Conservation (phyloP, 495 filamentous ascomycete genomes). For the Podospora anserina region DNA sequence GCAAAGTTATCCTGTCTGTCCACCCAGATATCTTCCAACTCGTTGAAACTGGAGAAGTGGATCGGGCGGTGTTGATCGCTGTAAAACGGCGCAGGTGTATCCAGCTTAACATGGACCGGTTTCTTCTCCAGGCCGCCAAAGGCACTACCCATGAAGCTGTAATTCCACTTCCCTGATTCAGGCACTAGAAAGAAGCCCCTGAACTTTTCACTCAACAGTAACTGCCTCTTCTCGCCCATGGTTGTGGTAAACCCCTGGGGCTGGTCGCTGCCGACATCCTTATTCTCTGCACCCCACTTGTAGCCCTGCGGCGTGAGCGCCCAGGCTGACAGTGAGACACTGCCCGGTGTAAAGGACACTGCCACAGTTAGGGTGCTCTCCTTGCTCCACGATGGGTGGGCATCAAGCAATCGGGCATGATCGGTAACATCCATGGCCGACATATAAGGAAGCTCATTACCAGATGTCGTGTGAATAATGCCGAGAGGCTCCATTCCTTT, state of each 20-base stretch:
- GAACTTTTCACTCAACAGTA: constrained; percentile 87
- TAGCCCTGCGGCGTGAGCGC: constrained; percentile 85
- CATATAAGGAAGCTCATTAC: constrained; percentile 95
- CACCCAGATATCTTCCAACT: constrained; percentile 87
- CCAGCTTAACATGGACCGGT: constrained; percentile 83
- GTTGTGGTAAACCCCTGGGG: constrained; percentile 87
- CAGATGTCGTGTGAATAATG: constrained; percentile 91
- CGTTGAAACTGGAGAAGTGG: constrained; percentile 92
- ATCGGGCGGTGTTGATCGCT: constrained; percentile 86
- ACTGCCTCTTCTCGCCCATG: constrained; percentile 94
- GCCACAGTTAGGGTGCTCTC: constrained; percentile 90
- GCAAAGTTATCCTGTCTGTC: constrained; percentile 85
- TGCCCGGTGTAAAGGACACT: constrained; percentile 97
- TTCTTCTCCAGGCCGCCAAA: constrained; percentile 89
- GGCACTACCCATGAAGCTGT: constrained; percentile 90
- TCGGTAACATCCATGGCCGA: constrained; percentile 90
- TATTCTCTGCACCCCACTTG: constrained; percentile 97
- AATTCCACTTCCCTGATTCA: constrained; percentile 92
- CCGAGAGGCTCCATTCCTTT: constrained; percentile 86
- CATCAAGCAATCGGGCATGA: constrained; percentile 82
- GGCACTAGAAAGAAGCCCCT: constrained; percentile 94
- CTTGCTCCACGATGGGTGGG: constrained; percentile 84
- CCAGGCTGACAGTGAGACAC: constrained; percentile 92
- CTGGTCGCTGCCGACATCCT: constrained; percentile 84
- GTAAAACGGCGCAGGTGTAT: constrained; percentile 88